Evolutionary conservation across 176 grass and related monocot genomes (phyloP).

Genomic region (Areca catechu): DNA sequence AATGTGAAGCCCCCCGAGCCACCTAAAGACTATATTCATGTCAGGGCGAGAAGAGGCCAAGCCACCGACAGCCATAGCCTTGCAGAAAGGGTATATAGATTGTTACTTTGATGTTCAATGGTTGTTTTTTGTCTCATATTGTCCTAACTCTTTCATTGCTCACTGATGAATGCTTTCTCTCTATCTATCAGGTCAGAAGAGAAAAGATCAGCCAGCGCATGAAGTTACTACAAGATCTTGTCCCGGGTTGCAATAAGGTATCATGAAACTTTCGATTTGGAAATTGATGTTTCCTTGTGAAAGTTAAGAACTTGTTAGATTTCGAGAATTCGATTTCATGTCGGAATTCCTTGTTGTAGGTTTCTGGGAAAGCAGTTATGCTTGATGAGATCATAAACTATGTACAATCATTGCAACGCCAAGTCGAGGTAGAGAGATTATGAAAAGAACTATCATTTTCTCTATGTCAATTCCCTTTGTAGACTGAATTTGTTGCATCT

Average conservation of each 20-base stretch:
- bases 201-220: slow-evolving; percentile 90
- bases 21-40: slow-evolving; percentile 90
- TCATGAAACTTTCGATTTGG: not conserved
- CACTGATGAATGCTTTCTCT: too few species aligned
- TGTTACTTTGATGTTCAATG: not conserved
- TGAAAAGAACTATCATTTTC: too few species aligned
- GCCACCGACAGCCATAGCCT: slow-evolving; percentile 95
- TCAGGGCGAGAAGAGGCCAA: slow-evolving; percentile 88
- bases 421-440: slow-evolving; percentile 56
- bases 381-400: slow-evolving; percentile 96
- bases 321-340: too few species aligned
- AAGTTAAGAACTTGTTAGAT: too few species aligned
- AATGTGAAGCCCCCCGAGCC: slow-evolving; percentile 62
- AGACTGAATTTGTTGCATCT: too few species aligned
- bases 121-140: too few species aligned
- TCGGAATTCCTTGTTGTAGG: slow-evolving; percentile 23
- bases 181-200: slow-evolving; percentile 52
- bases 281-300: not conserved
- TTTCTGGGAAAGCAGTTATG: slow-evolving; percentile 86
- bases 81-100: slow-evolving; percentile 64
- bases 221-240: slow-evolving; percentile 81
- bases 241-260: slow-evolving; percentile 95
- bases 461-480: too few species aligned
- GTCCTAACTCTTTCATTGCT: too few species aligned
- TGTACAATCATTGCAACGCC: slow-evolving; percentile 74